phyloP scores from a whole-genome alignment of 2,329 filamentous ascomycete species.

The Aureobasidium melanogenum region DNA sequence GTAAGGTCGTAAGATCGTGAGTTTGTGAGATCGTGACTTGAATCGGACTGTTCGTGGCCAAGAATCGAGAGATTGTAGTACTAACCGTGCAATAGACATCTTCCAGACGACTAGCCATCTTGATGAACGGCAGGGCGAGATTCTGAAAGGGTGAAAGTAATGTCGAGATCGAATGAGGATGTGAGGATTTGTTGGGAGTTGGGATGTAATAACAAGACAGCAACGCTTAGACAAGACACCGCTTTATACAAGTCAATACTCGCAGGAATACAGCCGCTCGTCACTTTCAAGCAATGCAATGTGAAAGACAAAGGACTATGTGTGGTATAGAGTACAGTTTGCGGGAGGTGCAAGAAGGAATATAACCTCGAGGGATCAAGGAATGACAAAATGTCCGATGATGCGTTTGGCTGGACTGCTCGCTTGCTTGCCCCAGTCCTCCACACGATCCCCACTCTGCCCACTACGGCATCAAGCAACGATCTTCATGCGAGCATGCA shows the following conservation, averaged over 20 bases:
- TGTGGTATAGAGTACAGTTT: not conserved
- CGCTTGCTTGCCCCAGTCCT: not conserved
- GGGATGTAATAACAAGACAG: not conserved
- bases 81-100: conserved; percentile 58
- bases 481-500: not conserved
- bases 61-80: not conserved
- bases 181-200: not conserved
- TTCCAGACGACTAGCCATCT: conserved; percentile 30
- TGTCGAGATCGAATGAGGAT: not conserved
- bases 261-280: not conserved
- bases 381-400: not conserved
- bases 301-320: not conserved
- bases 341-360: not conserved
- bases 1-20: not conserved
- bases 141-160: not conserved
- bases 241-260: not conserved
- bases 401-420: not conserved
- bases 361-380: not conserved
- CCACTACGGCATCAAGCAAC: not conserved
- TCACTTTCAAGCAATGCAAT: not conserved
- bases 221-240: not conserved
- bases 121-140: conserved; percentile 6
- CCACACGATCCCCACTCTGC: not conserved
- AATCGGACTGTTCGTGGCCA: not conserved
- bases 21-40: not conserved